These are phyloP conservation scores for Westerdykella sp. DNA, from an alignment of 2,329 filamentous ascomycete genomes.

Conservation along the genomic window DNA sequence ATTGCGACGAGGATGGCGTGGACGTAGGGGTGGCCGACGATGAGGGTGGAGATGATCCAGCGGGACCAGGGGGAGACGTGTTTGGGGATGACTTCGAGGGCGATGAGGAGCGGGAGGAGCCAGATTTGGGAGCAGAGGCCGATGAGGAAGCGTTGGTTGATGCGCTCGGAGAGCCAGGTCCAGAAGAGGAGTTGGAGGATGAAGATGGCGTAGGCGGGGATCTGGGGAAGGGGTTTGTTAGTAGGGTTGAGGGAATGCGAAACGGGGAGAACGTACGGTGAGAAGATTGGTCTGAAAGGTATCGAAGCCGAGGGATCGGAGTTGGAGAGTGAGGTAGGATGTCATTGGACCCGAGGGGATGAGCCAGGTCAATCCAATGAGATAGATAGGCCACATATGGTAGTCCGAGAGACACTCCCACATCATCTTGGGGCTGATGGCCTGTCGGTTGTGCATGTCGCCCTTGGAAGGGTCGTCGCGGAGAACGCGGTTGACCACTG, in stretches of 20 bases:
- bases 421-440: conserved; percentile 44
- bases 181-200: conserved; percentile 46
- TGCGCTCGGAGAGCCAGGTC: conserved; percentile 45
- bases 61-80: conserved; percentile 34
- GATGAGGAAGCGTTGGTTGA: conserved; percentile 49
- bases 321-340: conserved; percentile 33
- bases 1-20: conserved; percentile 42
- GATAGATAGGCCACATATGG: conserved; percentile 47
- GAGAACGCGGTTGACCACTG: conserved; percentile 56
- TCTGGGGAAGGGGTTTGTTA: conserved; percentile 12
- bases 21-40: conserved; percentile 41
- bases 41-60: conserved; percentile 34
- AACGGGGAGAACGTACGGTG: conserved; percentile 16
- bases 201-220: conserved; percentile 44
- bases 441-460: conserved; percentile 57
- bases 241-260: background rate
- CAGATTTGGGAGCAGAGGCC: conserved; percentile 37
- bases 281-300: conserved; percentile 37
- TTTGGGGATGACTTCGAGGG: conserved; percentile 29
- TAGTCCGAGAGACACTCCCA: conserved; percentile 49
- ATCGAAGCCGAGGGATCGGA: conserved; percentile 29
- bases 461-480: conserved; percentile 53
- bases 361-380: conserved; percentile 31
- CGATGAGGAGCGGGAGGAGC: conserved; percentile 35
- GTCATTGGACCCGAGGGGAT: conserved; percentile 30